These are phyloP conservation scores for Fusarium scirpi DNA, from an alignment of 2,329 filamentous ascomycete genomes.

Conservation along the genomic window DNA sequence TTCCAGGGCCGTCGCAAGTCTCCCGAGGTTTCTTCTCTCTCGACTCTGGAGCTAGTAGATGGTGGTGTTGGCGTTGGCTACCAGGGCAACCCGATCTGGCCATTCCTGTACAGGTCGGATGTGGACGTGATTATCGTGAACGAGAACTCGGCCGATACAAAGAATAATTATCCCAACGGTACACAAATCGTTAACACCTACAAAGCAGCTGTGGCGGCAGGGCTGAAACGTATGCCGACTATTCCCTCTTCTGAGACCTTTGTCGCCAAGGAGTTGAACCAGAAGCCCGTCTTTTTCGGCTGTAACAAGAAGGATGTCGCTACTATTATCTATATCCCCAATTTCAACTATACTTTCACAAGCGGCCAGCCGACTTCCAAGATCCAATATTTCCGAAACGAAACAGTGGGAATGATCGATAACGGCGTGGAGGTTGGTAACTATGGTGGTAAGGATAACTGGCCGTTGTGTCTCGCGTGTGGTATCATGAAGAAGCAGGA, in stretches of 20 bases:
- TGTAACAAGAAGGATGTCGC: not conserved
- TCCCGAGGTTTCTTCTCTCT: not conserved
- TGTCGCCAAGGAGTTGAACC: slow-evolving; percentile 6
- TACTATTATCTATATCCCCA: slow-evolving; percentile 14
- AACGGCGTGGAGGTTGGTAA: slow-evolving; percentile 13
- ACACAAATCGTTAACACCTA: slow-evolving; percentile 11
- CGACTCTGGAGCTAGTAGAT: slow-evolving; percentile 6
- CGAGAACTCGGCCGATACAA: slow-evolving; percentile 12
- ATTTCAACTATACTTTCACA: slow-evolving; percentile 13
- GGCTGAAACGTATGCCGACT: not conserved
- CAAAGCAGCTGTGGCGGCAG: not conserved
- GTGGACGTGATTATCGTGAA: slow-evolving; percentile 16
- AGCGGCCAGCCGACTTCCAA: slow-evolving; percentile 6
- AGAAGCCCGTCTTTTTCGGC: slow-evolving; percentile 10
- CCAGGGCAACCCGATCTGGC: slow-evolving; percentile 12
- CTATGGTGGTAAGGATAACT: slow-evolving; percentile 14
- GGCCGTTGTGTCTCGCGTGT: slow-evolving; percentile 6
- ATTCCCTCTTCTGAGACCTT: slow-evolving; percentile 10
- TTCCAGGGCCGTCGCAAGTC: slow-evolving; percentile 9
- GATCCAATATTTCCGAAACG: slow-evolving; percentile 8
- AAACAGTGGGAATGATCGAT: slow-evolving; percentile 5
- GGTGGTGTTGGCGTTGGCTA: slow-evolving; percentile 4
- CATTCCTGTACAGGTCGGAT: slow-evolving; percentile 1
- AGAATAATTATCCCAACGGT: not conserved
- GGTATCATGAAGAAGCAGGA: slow-evolving; percentile 14